Evolutionary conservation across 306 rosid genomes (phyloP).

Genomic region (Ormosia semicastrata): DNA sequence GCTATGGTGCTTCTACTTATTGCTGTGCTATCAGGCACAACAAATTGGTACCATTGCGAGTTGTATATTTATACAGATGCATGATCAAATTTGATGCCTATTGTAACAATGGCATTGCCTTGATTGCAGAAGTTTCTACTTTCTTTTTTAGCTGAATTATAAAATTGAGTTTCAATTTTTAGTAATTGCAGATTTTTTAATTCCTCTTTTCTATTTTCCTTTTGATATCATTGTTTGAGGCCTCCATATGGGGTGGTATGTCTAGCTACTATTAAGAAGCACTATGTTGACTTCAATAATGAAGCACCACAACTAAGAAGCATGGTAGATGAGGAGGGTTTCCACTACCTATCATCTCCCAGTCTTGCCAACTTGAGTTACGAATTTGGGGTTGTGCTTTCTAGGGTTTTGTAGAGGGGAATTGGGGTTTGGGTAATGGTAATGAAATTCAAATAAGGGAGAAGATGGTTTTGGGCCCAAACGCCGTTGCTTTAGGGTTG

Average conservation of each 20-base stretch:
- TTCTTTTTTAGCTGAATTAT: not conserved
- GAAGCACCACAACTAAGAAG: slow-evolving; percentile 75
- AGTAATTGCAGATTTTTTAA: not conserved
- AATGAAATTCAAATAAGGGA: too few relatives aligned
- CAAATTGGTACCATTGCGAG: not conserved
- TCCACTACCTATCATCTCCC: too few relatives aligned
- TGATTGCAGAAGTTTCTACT: not conserved
- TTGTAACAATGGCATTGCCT: not conserved
- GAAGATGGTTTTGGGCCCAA: too few relatives aligned
- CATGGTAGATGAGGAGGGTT: slow-evolving; percentile 71
- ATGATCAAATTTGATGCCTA: not conserved
- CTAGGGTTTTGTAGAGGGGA: too few relatives aligned
- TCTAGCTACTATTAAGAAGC: slow-evolving; percentile 82
- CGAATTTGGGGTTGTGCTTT: too few relatives aligned
- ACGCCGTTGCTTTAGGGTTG: too few relatives aligned
- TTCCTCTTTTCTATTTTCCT: slow-evolving; percentile 7
- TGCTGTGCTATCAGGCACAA: not conserved
- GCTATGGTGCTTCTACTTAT: not conserved
- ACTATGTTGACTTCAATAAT: slow-evolving; percentile 69
- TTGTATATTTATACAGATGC: not conserved
- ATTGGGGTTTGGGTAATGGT: too few relatives aligned
- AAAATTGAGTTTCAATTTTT: not conserved
- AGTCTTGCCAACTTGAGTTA: too few relatives aligned
- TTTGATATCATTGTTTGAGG: slow-evolving; percentile 65
- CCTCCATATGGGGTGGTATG: slow-evolving; percentile 93